Conservation (phyloP, 495 filamentous ascomycete species). For the Aspergillus sclerotiicarbonarius region DNA sequence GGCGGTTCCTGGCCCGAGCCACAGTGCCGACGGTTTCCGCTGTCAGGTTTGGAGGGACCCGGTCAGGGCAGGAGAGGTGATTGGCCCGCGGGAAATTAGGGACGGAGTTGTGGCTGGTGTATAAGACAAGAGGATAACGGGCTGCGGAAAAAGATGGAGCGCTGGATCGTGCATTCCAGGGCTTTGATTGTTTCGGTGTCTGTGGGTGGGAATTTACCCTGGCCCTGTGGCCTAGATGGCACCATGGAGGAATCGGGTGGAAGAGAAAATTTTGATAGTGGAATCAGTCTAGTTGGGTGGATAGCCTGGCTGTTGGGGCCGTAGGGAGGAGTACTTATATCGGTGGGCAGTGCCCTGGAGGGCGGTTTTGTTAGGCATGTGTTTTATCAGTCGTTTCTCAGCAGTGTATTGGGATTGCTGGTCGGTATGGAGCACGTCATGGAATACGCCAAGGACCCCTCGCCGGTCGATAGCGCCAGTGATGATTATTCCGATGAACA, state of each 20-base stretch:
- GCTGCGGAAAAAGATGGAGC: constrained; percentile 14
- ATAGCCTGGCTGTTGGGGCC: background rate
- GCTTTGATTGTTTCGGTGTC: background rate
- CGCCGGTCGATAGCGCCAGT: constrained; percentile 3
- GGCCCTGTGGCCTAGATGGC: background rate
- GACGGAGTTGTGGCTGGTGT: constrained; percentile 10
- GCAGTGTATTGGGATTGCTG: background rate
- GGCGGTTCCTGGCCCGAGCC: constrained; percentile 2
- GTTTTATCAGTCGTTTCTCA: too few species aligned
- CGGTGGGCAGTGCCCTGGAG: background rate
- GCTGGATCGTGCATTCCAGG: background rate
- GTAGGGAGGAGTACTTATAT: background rate
- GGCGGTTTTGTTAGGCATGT: too few species aligned
- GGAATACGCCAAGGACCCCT: background rate
- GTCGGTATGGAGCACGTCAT: constrained; percentile 7
- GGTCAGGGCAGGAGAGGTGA: background rate
- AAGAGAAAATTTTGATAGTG: background rate
- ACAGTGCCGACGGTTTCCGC: constrained; percentile 11
- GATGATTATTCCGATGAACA: constrained; percentile 12
- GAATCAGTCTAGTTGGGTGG: background rate
- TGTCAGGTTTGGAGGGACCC: background rate
- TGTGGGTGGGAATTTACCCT: background rate
- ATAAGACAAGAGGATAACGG: background rate
- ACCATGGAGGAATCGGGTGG: background rate
- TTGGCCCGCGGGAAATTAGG: background rate